phyloP scores from a whole-genome alignment of 2,329 filamentous ascomycete species.

The Colletotrichum phormii region DNA sequence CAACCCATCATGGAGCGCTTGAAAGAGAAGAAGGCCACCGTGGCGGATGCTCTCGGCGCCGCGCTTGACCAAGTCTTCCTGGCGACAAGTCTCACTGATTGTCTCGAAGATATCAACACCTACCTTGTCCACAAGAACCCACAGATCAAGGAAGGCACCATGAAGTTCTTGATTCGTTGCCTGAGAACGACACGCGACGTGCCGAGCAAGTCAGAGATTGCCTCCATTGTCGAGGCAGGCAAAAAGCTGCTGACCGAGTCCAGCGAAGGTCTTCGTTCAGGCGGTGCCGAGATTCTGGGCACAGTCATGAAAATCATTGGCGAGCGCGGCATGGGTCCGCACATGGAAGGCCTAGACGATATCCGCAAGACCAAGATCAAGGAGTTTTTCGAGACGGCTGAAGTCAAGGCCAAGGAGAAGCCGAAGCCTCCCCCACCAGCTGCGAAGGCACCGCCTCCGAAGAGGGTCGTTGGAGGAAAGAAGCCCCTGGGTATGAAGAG shows the following conservation, averaged over 20 bases:
- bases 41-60: conserved; percentile 87
- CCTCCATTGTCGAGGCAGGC: conserved; percentile 84
- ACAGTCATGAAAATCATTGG: conserved; percentile 99
- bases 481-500: conserved; percentile 58
- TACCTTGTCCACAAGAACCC: conserved; percentile 95
- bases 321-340: conserved; percentile 92
- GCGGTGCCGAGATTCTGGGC: conserved; percentile 91
- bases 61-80: conserved; percentile 80
- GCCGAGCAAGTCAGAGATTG: conserved; percentile 85
- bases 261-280: conserved; percentile 85
- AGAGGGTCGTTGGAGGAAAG: conserved; percentile 59
- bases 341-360: conserved; percentile 92
- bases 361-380: conserved; percentile 97
- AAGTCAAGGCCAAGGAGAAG: conserved; percentile 69
- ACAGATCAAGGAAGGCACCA: conserved; percentile 94
- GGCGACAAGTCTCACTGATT: conserved; percentile 81
- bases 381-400: conserved; percentile 80
- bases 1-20: conserved; percentile 92
- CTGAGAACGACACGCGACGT: conserved; percentile 85
- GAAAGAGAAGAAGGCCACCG: conserved; percentile 95
- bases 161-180: conserved; percentile 92
- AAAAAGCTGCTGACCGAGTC: conserved; percentile 94
- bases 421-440: conserved; percentile 82
- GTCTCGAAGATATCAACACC: conserved; percentile 88
- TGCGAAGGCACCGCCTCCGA: conserved; percentile 60